phyloP scores from a whole-genome alignment of 345 rosid species.

The Hypericum androsaemum region DNA sequence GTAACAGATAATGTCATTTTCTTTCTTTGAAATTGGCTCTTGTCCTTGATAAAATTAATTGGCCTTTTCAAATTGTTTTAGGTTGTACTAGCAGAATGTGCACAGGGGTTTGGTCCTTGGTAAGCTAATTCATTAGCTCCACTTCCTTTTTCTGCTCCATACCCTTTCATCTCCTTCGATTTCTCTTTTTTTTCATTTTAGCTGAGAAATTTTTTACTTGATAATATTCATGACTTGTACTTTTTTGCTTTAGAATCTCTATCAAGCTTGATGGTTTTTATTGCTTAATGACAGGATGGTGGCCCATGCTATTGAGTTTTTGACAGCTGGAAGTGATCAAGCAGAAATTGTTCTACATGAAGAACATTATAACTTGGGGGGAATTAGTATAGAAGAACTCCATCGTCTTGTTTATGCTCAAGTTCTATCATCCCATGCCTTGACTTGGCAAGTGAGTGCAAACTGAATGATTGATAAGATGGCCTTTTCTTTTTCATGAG shows the following conservation, averaged over 20 bases:
- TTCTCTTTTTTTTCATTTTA: not conserved
- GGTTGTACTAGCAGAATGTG: conserved; percentile 91
- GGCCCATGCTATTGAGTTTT: conserved; percentile 74
- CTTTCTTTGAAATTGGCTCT: not conserved
- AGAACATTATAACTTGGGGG: conserved; percentile 62
- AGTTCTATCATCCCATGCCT: conserved; percentile 80
- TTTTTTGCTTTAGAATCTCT: not conserved
- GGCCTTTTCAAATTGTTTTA: conserved; percentile 26
- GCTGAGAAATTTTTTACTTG: not conserved
- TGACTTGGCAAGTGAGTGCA: conserved; percentile 89
- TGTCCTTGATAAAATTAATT: not conserved
- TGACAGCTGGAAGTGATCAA: conserved; percentile 71
- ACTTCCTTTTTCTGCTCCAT: not conserved
- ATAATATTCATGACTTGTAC: too few relatives aligned
- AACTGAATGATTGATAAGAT: conserved; percentile 9
- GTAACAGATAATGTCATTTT: not conserved
- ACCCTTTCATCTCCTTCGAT: not conserved
- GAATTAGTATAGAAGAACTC: conserved; percentile 77
- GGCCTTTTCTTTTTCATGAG: not conserved
- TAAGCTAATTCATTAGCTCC: conserved; percentile 27
- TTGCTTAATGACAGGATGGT: conserved; percentile 59
- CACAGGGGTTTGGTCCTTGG: conserved; percentile 93
- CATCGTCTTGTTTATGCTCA: conserved; percentile 88
- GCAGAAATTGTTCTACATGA: conserved; percentile 69
- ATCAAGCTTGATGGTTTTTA: not conserved